Conservation (phyloP, 495 filamentous ascomycete species). For the Xylaria curta region DNA sequence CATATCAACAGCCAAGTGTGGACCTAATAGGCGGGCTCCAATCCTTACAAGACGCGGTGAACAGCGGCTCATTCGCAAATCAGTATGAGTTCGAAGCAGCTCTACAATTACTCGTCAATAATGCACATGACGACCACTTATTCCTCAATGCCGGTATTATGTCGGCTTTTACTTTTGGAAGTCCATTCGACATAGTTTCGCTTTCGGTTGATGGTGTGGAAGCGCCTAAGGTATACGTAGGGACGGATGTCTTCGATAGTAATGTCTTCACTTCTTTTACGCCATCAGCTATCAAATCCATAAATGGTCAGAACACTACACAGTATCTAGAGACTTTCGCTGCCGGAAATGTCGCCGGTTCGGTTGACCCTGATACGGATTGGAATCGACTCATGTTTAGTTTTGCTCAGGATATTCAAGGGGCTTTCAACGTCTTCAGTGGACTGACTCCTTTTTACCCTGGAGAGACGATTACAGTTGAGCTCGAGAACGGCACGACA, state of each 20-base stretch:
- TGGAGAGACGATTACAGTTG: conserved; percentile 51
- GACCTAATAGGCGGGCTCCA: conserved; percentile 58
- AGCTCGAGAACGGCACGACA: conserved; percentile 48
- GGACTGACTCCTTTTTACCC: conserved; percentile 55
- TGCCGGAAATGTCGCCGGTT: conserved; percentile 45
- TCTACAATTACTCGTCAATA: conserved; percentile 49
- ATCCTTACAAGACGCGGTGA: conserved; percentile 49
- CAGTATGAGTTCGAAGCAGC: conserved; percentile 61
- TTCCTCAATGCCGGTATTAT: conserved; percentile 49
- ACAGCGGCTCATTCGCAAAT: conserved; percentile 46
- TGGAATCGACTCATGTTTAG: conserved; percentile 59
- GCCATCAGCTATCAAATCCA: background rate
- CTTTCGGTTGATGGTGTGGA: conserved; percentile 58
- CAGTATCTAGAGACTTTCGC: conserved; percentile 53
- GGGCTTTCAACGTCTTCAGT: conserved; percentile 41
- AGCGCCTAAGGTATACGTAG: conserved; percentile 53
- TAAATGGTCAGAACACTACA: conserved; percentile 38
- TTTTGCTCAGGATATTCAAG: conserved; percentile 52
- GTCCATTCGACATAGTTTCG: conserved; percentile 50
- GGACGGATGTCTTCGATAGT: conserved; percentile 21
- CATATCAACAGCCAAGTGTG: conserved; percentile 60
- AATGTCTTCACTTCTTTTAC: background rate
- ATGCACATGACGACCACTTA: conserved; percentile 57
- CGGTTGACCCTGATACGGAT: conserved; percentile 56
- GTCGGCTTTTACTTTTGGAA: conserved; percentile 54